phyloP scores from a whole-genome alignment of 805 yeast species.

The Saccharomycopsis amapae region DNA sequence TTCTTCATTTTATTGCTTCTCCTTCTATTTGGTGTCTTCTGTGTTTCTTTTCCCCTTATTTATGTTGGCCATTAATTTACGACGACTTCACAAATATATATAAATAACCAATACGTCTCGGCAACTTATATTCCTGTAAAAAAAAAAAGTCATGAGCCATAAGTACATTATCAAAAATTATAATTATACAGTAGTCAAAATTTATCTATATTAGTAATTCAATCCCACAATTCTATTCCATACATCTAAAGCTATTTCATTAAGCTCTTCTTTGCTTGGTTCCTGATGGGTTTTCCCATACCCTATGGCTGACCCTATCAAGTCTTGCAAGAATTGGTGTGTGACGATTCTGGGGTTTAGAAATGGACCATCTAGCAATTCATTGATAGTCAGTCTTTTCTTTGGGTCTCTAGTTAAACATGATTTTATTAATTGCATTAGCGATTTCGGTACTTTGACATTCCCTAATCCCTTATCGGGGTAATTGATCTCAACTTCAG shows the following conservation, averaged over 20 bases:
- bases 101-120: no score
- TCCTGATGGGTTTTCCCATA: constrained; percentile 51
- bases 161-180: no score
- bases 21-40: no score
- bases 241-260: constrained; percentile 47
- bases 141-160: not conserved
- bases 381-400: constrained; percentile 55
- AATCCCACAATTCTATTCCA: constrained; percentile 39
- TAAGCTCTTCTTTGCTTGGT: constrained; percentile 37
- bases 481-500: constrained; percentile 62
- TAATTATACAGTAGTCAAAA: no score
- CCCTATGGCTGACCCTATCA: constrained; percentile 69
- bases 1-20: no score
- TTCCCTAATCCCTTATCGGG: constrained; percentile 58
- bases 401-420: constrained; percentile 69
- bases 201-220: constrained; percentile 13
- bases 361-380: constrained; percentile 56
- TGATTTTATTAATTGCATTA: constrained; percentile 60
- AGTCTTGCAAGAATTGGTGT: constrained; percentile 54
- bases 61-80: no score
- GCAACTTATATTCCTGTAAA: no score
- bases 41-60: no score
- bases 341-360: constrained; percentile 70
- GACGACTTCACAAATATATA: no score
- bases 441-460: constrained; percentile 57